Conservation (phyloP, 306 rosid genomes). For the Sphenostylis stenocarpa region DNA sequence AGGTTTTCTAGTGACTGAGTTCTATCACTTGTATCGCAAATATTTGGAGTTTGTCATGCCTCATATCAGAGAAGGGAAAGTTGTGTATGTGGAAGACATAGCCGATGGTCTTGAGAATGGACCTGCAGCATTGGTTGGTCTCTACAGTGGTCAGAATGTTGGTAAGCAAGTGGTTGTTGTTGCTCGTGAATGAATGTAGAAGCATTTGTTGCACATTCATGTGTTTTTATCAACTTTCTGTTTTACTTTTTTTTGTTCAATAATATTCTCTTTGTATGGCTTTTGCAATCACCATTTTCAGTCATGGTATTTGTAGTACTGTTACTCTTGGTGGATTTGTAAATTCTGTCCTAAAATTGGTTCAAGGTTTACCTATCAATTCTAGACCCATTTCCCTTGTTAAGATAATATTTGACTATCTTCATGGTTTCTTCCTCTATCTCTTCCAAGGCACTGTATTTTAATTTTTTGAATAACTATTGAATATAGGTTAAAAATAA, state of each 20-base stretch:
- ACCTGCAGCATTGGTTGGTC: conserved; percentile 30
- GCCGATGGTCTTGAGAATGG: conserved; percentile 40
- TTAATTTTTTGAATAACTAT: no score
- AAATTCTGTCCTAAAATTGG: no score
- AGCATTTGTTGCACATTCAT: not conserved
- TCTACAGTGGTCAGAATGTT: conserved; percentile 31
- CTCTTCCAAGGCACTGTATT: no score
- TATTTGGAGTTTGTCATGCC: conserved; percentile 34
- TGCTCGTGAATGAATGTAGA: not conserved
- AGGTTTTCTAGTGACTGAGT: conserved; percentile 24
- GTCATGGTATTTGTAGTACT: no score
- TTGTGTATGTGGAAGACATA: conserved; percentile 34
- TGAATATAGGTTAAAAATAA: no score
- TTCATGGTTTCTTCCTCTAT: no score
- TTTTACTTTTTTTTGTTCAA: not conserved
- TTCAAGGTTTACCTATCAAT: no score
- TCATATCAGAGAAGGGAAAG: conserved; percentile 31
- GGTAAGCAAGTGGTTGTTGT: conserved; percentile 39
- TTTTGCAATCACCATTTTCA: not conserved
- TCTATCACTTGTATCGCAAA: conserved; percentile 29
- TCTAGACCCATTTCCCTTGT: no score
- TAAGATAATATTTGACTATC: no score
- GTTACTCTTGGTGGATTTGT: no score
- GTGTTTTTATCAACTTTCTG: not conserved
- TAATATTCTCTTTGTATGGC: not conserved